A percentile compares a stretch with the other conserved stretches of the same genome.
phyloP scores from a whole-genome alignment of 2,329 filamentous ascomycete genomes.

The Xylariaceae sp. region DNA sequence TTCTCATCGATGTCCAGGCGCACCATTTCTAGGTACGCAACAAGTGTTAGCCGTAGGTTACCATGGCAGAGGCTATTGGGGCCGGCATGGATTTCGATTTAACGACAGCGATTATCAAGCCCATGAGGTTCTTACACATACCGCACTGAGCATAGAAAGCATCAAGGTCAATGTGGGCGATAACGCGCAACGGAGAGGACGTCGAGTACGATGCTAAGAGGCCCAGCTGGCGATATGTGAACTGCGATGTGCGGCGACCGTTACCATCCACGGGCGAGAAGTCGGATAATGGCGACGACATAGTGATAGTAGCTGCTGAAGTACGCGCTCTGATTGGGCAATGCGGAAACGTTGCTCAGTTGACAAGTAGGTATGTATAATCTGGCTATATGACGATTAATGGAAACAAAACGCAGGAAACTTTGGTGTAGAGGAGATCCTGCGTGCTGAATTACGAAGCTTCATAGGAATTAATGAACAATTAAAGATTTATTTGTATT shows the following conservation, averaged over 20 bases:
- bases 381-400: neutral
- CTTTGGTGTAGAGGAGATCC: neutral
- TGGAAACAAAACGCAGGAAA: conserved; percentile 1
- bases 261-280: conserved; percentile 33
- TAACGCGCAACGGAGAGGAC: conserved; percentile 73
- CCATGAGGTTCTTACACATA: conserved; percentile 2
- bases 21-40: conserved; percentile 58
- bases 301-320: conserved; percentile 11
- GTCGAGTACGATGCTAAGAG: conserved; percentile 67
- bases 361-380: neutral
- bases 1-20: conserved; percentile 69
- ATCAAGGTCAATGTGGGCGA: conserved; percentile 92
- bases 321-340: conserved; percentile 12
- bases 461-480: conserved; percentile 3
- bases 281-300: conserved; percentile 29
- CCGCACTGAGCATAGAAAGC: conserved; percentile 95
- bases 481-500: neutral
- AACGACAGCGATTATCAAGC: neutral
- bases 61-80: neutral
- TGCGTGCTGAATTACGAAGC: conserved; percentile 1
- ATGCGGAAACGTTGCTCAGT: neutral
- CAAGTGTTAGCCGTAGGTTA: conserved; percentile 1
- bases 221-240: conserved; percentile 77
- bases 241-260: conserved; percentile 54
- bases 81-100: neutral